These are phyloP conservation scores for Pneumocystis murina DNA, from an alignment of 1,139 yeast genomes.

Conservation along the genomic window DNA sequence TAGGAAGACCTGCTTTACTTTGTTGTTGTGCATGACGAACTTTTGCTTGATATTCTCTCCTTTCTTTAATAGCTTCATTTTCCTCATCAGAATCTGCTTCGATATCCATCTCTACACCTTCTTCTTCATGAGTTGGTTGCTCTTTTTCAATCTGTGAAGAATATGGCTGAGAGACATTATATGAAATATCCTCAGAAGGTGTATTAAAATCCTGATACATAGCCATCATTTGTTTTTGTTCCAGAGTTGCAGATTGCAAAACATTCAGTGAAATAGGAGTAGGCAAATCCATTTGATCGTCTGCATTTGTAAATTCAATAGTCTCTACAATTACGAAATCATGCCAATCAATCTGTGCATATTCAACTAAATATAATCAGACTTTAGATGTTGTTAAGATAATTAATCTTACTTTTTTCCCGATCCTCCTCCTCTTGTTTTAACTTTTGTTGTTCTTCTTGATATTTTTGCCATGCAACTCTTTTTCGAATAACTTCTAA, in stretches of 20 bases:
- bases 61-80: constrained; percentile 10
- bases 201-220: constrained; percentile 13
- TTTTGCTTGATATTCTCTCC: constrained; percentile 12
- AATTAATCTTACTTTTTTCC: constrained; percentile 22
- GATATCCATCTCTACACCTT: constrained; percentile 5
- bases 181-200: constrained; percentile 26
- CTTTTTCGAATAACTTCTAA: constrained; percentile 39
- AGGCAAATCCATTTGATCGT: constrained; percentile 45
- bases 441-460: constrained; percentile 24
- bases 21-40: constrained; percentile 5
- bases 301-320: constrained; percentile 51
- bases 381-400: neutral
- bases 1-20: constrained; percentile 8
- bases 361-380: constrained; percentile 27
- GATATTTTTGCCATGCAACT: constrained; percentile 40
- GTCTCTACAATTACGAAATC: constrained; percentile 61
- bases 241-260: constrained; percentile 47
- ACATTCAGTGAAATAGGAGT: constrained; percentile 47
- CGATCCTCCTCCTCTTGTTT: constrained; percentile 25
- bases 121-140: constrained; percentile 9
- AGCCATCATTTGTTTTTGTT: constrained; percentile 26
- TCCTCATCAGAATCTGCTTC: constrained; percentile 9
- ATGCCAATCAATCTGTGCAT: constrained; percentile 78
- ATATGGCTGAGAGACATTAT: constrained; percentile 14
- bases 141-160: constrained; percentile 15